A percentile compares a stretch with the other conserved stretches of the same genome.
These are phyloP conservation scores for Aspergillus melleus DNA, from an alignment of 2,329 filamentous ascomycete species.

Conservation along the genomic window DNA sequence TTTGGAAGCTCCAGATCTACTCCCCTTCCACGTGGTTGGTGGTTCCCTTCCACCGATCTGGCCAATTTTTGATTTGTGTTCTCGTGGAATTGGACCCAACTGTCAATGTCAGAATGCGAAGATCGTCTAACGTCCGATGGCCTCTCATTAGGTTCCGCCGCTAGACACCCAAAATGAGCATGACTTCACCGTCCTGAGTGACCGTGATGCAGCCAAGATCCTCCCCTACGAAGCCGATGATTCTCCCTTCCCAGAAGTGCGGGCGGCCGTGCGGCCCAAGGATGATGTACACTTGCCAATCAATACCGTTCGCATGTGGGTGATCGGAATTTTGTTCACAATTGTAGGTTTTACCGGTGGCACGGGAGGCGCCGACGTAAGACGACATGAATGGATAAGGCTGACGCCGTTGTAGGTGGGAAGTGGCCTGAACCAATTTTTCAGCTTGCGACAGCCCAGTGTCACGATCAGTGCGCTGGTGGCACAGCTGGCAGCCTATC, in stretches of 20 bases:
- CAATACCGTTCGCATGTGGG: slow-evolving; percentile 40
- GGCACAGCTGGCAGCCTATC: slow-evolving; percentile 48
- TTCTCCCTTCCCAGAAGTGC: slow-evolving; percentile 42
- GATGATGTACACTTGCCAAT: slow-evolving; percentile 33
- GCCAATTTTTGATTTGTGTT: background rate
- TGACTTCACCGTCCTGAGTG: slow-evolving; percentile 27
- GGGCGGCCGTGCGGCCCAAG: slow-evolving; percentile 35
- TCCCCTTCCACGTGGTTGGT: background rate
- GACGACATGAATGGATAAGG: background rate
- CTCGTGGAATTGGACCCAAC: background rate
- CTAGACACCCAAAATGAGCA: slow-evolving; percentile 11
- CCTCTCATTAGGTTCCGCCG: slow-evolving; percentile 14
- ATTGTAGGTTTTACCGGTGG: slow-evolving; percentile 27
- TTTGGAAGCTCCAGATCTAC: background rate
- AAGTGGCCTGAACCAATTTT: slow-evolving; percentile 41
- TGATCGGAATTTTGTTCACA: slow-evolving; percentile 39
- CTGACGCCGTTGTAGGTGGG: slow-evolving; percentile 27
- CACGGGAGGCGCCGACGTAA: background rate
- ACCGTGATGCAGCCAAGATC: slow-evolving; percentile 32
- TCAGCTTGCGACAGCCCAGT: slow-evolving; percentile 40
- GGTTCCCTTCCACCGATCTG: background rate
- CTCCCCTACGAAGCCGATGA: slow-evolving; percentile 38
- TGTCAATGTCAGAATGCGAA: background rate
- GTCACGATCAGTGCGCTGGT: slow-evolving; percentile 41
- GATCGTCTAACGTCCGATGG: background rate